These are phyloP conservation scores for Collybiopsis confluens DNA, from an alignment of 768 basidiomycete genomes.

Conservation along the genomic window DNA sequence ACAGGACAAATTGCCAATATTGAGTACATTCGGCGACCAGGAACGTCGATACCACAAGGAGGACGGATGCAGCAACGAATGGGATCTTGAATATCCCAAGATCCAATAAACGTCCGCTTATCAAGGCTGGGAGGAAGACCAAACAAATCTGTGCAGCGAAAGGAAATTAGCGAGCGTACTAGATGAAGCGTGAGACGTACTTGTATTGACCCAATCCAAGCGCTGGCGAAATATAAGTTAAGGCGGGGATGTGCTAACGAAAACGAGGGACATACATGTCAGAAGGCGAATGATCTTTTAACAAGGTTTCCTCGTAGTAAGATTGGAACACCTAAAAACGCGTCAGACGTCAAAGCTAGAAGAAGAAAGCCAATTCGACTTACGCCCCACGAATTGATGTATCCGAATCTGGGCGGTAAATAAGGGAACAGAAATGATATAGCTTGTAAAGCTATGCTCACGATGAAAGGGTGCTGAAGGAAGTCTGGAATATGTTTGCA, in stretches of 20 bases:
- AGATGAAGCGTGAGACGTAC: slow-evolving; percentile 17
- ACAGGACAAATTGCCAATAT: slow-evolving; percentile 55
- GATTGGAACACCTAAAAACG: slow-evolving; percentile 15
- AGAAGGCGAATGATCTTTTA: slow-evolving; percentile 13
- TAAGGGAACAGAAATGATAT: neutral
- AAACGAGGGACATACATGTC: slow-evolving; percentile 11
- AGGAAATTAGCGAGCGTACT: neutral
- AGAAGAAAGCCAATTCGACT: neutral
- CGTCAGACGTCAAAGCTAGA: neutral
- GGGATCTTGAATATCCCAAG: slow-evolving; percentile 42
- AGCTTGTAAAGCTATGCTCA: neutral
- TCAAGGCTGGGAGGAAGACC: slow-evolving; percentile 36
- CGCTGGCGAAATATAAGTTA: slow-evolving; percentile 18
- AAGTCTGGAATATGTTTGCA: neutral
- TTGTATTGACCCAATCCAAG: slow-evolving; percentile 60
- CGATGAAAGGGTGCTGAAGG: slow-evolving; percentile 5
- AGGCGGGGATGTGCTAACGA: neutral
- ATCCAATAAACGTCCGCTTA: slow-evolving; percentile 48
- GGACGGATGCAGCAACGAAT: slow-evolving; percentile 25
- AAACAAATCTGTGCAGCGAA: slow-evolving; percentile 31
- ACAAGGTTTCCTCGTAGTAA: slow-evolving; percentile 13
- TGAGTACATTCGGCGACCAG: slow-evolving; percentile 45
- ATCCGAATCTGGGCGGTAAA: slow-evolving; percentile 32
- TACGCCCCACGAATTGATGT: slow-evolving; percentile 44
- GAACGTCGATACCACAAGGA: slow-evolving; percentile 38